Base-by-base conservation (phyloP, 78 protist species). In the Emiliania huxleyi region DNA sequence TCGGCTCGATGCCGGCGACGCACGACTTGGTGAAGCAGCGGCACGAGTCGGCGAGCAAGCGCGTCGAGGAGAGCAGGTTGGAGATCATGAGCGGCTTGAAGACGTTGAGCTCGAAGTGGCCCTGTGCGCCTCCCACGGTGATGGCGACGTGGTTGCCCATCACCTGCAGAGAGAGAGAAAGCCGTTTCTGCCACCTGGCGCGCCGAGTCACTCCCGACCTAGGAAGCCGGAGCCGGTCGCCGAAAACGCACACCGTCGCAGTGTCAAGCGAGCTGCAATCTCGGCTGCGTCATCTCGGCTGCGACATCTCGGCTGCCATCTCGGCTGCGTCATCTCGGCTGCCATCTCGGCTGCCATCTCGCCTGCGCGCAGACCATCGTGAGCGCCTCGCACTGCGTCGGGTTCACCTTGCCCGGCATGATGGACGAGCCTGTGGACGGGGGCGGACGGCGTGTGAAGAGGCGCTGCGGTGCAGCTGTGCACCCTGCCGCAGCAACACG, bases 321-420 rank as follows among this genome's bases (percentile, higher is more conserved):
- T n/a, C n/a, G n/a, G n/a, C n/a, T n/a, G n/a, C n/a, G n/a, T n/a
- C n/a, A n/a, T n/a, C n/a, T n/a, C 69, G 69, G 69, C 12, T 19
- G 69, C 26, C 42, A n/a, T n/a, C n/a, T n/a, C n/a, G n/a, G n/a
- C n/a, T n/a, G n/a, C n/a, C n/a, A n/a, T n/a, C n/a, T n/a, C 11
- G 26, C 52, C 73, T 97, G 99, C 29, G 97, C 97, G 77, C 96
- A 95, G 77, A 97, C 97, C 99, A 98, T 98, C n/a, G 99, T 97
- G 89, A 98, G 3, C 1, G 99, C 97, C 95, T 98, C 99, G 93
- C 97, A 95, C 87, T 98, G 99, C 42, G 98, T 98, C 73, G 99
- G 99, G 95, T 98, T 98, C 49, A 98, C 99, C 96, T 97, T 96
- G 46, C 95, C 98, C 29, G 99, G 98, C 98, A 98, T 98, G 94